Evolutionary conservation across 106 monocot species (phyloP).

Genomic region (Dioscorea zingiberensis): DNA sequence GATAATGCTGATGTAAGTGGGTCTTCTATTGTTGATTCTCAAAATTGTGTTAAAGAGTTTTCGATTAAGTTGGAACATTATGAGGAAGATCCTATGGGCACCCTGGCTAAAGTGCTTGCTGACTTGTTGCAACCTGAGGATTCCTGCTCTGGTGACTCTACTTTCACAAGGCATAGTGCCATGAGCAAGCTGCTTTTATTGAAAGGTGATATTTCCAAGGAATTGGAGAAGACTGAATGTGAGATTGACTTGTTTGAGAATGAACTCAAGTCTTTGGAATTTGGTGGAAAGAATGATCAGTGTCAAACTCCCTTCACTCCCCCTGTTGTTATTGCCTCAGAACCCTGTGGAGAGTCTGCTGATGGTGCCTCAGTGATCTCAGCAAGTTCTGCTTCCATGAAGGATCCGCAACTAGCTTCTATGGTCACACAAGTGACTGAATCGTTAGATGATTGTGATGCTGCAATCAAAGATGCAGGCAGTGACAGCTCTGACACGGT

Average conservation of each 20-base stretch:
- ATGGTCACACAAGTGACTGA: background rate
- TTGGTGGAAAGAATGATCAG: conserved; percentile 4
- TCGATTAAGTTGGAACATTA: conserved; percentile 30
- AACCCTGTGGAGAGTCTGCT: conserved; percentile 1
- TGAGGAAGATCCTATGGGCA: conserved; percentile 21
- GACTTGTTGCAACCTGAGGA: conserved; percentile 63
- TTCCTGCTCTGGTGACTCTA: conserved; percentile 53
- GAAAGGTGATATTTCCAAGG: conserved; percentile 55
- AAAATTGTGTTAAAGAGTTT: conserved; percentile 21
- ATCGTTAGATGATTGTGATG: background rate
- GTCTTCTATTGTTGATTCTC: conserved; percentile 7
- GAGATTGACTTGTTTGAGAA: conserved; percentile 84
- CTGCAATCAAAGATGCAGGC: background rate
- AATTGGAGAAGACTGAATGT: conserved; percentile 77
- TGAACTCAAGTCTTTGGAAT: conserved; percentile 48
- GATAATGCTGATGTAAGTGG: conserved; percentile 20
- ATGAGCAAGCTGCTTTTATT: conserved; percentile 44
- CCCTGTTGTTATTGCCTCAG: background rate
- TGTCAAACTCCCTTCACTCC: conserved; percentile 1
- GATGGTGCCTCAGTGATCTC: conserved; percentile 10
- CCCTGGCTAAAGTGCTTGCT: conserved; percentile 32
- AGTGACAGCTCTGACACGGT: background rate
- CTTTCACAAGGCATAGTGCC: conserved; percentile 19
- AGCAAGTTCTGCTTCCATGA: background rate
- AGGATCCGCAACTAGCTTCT: background rate